Base-by-base conservation (phyloP, 352 stramenopile species). In the Phytophthora sansomeana region DNA sequence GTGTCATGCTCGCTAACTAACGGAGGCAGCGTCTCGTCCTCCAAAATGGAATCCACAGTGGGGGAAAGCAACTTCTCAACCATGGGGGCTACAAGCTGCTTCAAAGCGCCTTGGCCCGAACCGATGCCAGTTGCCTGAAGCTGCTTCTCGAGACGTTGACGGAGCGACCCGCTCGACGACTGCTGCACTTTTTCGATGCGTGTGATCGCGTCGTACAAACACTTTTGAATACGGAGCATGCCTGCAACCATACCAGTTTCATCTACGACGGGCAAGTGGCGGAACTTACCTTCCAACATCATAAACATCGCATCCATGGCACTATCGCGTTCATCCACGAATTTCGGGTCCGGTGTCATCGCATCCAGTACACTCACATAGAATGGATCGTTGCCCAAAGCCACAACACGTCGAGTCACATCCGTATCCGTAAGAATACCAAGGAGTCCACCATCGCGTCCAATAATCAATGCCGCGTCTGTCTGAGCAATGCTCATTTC, bases 171-270 rank as follows among this genome's bases (percentile, higher is more conserved):
- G 38, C 85, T 95, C 6, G 86, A 92, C 7, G 81, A 80, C 32
- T 92, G 79, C 69, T 88, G 84, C 4, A 88, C 88, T 62, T 94
- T 98, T 66, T 99, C 98, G 6, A 99, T 85, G 42, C 98, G 97
- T 16, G 84, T 94, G 68, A 99, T 99, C 2, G 97, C 97, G 72
- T 99, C 97, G 83, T 99, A 98, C 59, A 99, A 70, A 63, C 98
- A 99, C 73, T 99, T 99, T 35, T 98, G 96, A 69, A 99, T 99
- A 49, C 98, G 96, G 33, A 99, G 83, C 79, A 99, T 92, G 36
- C 98, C 98, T 8, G 96, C 91, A 8, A 99, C 95, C 67, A 92
- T 94, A 9, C 88, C 86, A 26, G 91, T 83, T 26, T 81, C 74
- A 57, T 96, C 89, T 1, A 98, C 91, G 1, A 99, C 98, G 13